These are phyloP conservation scores for Aureobasidium uvarum DNA, from an alignment of 2,329 filamentous ascomycete species.

Conservation along the genomic window DNA sequence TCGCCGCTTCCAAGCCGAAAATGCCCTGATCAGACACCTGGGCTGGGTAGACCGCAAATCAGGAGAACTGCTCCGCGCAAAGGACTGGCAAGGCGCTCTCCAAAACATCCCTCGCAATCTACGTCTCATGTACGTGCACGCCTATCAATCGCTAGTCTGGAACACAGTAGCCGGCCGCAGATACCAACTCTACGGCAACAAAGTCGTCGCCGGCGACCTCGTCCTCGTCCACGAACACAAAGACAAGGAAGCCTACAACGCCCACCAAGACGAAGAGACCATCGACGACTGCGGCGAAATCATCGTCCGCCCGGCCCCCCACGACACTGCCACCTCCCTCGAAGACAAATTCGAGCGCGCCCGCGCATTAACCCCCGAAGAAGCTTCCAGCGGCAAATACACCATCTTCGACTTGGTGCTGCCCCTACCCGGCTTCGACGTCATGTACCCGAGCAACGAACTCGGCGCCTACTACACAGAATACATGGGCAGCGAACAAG, in stretches of 20 bases:
- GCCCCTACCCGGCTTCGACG: constrained; percentile 86
- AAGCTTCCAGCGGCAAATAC: constrained; percentile 72
- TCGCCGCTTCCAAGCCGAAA: constrained; percentile 77
- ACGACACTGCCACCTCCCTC: constrained; percentile 54
- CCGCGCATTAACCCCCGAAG: constrained; percentile 70
- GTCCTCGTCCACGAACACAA: constrained; percentile 64
- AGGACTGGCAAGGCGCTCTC: constrained; percentile 79
- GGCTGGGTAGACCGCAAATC: constrained; percentile 45
- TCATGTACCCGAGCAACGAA: constrained; percentile 80
- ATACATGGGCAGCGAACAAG: constrained; percentile 79
- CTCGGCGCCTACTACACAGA: constrained; percentile 79
- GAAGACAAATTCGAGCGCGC: constrained; percentile 66
- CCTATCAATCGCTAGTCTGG: constrained; percentile 94
- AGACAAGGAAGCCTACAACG: constrained; percentile 42
- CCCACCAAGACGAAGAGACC: constrained; percentile 36
- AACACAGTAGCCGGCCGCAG: constrained; percentile 80
- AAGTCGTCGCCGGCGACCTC: constrained; percentile 81
- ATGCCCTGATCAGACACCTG: constrained; percentile 74
- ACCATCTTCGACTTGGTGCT: constrained; percentile 86
- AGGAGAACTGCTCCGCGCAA: constrained; percentile 51
- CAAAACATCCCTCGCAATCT: constrained; percentile 76
- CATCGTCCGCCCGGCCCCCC: constrained; percentile 59
- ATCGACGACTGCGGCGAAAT: constrained; percentile 64
- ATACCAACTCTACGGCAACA: constrained; percentile 70
- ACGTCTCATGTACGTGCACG: constrained; percentile 92